Evolutionary conservation across 2,329 filamentous ascomycete genomes (phyloP).

Genomic region (Colletotrichum sublineola): DNA sequence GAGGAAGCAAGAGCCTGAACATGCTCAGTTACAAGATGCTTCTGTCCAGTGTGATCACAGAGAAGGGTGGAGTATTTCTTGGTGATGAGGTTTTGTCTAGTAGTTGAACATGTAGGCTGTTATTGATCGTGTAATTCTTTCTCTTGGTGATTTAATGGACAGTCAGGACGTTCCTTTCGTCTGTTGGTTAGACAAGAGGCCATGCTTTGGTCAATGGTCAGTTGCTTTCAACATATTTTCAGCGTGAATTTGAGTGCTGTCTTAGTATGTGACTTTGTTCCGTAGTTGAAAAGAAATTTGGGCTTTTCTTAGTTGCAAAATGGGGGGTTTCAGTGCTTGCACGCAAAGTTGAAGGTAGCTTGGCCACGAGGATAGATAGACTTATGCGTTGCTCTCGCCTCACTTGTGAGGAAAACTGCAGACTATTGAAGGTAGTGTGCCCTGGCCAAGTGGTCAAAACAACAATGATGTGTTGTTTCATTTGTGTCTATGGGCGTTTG

Average conservation of each 20-base stretch:
- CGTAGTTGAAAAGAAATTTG: background rate
- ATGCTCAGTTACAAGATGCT: background rate
- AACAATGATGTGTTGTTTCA: background rate
- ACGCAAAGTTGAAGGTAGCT: background rate
- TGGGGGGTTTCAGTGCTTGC: no score
- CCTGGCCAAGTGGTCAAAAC: background rate
- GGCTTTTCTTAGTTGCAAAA: background rate
- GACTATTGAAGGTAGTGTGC: background rate
- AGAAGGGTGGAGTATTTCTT: background rate
- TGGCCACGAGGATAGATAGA: no score
- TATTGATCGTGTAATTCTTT: background rate
- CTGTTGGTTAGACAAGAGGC: background rate
- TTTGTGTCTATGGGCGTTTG: background rate
- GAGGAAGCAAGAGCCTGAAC: background rate
- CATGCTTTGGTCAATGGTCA: background rate
- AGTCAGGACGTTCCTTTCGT: background rate
- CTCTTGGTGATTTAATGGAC: background rate
- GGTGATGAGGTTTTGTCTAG: background rate
- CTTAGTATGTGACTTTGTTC: background rate
- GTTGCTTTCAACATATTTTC: background rate
- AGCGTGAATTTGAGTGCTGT: background rate
- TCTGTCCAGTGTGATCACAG: background rate
- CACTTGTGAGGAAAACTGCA: no score
- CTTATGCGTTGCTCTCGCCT: background rate
- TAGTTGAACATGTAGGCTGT: background rate